Base-by-base conservation (phyloP, 1,284 basidiomycete species). In the Exobasidium rhododendri region DNA sequence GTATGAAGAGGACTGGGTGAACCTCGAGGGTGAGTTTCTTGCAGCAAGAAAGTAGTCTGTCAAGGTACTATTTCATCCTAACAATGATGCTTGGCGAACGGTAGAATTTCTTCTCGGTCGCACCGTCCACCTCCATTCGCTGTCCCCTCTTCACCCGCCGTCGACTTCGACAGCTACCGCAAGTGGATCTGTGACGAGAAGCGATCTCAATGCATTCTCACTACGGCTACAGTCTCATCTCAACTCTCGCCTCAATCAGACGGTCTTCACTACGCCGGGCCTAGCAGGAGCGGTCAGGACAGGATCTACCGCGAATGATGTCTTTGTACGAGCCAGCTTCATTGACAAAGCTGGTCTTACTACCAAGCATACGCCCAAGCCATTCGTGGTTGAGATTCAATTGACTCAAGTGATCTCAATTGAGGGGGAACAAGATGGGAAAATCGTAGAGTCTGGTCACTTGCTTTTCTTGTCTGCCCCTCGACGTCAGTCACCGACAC, bases 91-190 rank as follows among this genome's bases (percentile, higher is more conserved):
- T n/a, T n/a, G n/a, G 17, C 35, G 13, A 50, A 24, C 13, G 28
- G 14, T 24, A 50, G 26, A 17, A 2, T 3, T 50, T 13, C 26
- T 50, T 24, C 47, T 50, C 26, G 47, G 47, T n/a, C 52, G 52
- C 14, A 55, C 52, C 22, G 14, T 55, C 14, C 40, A 55, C 29
- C 24, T 55, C 22, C 52, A 55, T 29, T 44, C 52, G 2, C 29
- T 55, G n/a, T 55, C 52, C 22, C 52, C 52, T 55, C 29, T 55
- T n/a, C 20, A 43, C 30, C n/a, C 26, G 14, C 52, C 22, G 3
- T 4, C 52, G 5, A 50, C 14, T 26, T 13, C 13, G n/a, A 7
- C 47, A 14, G 3, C n/a, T 2, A 24, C 47, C 2, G 20, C 14
- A 50, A 24, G 14, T 13, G 24, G 26, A 24, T 5, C n/a, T 14